Conservation (phyloP, 176 grass and related monocot species). For the Oryza nivara region DNA sequence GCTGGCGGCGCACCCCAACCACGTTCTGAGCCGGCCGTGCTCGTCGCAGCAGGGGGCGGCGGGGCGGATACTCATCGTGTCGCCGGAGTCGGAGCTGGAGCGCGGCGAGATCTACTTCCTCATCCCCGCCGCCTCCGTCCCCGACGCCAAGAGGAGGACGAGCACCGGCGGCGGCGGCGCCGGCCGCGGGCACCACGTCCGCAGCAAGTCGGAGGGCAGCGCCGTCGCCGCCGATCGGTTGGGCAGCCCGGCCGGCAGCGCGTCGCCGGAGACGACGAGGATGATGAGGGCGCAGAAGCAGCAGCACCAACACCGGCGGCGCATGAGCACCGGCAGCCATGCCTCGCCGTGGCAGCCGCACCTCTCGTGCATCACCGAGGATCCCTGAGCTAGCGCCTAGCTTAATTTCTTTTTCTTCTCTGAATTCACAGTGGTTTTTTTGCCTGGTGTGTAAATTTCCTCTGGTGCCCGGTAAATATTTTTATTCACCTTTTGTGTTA, state of each 20-base stretch:
- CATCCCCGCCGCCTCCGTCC: slow-evolving; percentile 56
- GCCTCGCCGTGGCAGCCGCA: slow-evolving; percentile 69
- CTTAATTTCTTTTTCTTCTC: not conserved
- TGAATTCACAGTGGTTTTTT: not conserved
- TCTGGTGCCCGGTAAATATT: not conserved
- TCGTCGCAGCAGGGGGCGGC: slow-evolving; percentile 44
- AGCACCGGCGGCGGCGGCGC: not conserved
- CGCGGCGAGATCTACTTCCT: slow-evolving; percentile 91
- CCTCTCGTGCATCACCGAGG: slow-evolving; percentile 79
- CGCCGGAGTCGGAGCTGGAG: slow-evolving; percentile 75
- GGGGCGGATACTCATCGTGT: slow-evolving; percentile 66
- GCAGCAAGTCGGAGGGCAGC: slow-evolving; percentile 44
- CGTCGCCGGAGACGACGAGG: not conserved
- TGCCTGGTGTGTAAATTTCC: not conserved
- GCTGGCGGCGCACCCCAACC: slow-evolving; percentile 70
- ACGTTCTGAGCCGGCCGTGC: slow-evolving; percentile 74
- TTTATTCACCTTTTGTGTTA: not conserved
- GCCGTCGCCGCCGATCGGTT: not conserved
- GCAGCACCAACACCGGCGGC: slow-evolving; percentile 52
- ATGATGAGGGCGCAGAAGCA: not conserved
- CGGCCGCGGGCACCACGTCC: slow-evolving; percentile 23
- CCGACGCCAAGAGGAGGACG: slow-evolving; percentile 54
- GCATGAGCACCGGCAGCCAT: slow-evolving; percentile 60
- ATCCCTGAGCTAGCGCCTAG: slow-evolving; percentile 35
- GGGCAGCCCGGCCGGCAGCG: not conserved